Conservation (phyloP, 768 basidiomycete species). For the Solioccasus polychromus region DNA sequence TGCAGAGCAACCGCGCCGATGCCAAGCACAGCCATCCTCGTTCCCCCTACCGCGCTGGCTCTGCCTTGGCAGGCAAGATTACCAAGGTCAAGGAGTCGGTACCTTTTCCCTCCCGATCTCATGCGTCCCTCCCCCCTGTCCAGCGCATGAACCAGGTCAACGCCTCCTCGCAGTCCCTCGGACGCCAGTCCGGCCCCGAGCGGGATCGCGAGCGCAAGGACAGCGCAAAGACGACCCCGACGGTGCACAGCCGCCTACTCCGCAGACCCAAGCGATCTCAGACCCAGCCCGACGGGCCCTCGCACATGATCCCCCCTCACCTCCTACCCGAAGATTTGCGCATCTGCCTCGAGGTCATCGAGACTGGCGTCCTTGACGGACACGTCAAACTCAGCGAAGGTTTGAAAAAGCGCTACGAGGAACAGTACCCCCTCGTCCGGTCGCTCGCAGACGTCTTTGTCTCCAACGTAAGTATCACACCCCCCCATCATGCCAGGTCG, state of each 20-base stretch:
- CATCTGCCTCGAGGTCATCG: constrained; percentile 81
- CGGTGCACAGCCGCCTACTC: constrained; percentile 46
- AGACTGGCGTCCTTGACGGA: constrained; percentile 83
- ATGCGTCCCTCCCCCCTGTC: constrained; percentile 71
- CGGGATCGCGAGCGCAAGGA: constrained; percentile 51
- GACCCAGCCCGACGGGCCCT: constrained; percentile 44
- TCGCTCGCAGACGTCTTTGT: constrained; percentile 96
- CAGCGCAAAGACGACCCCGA: constrained; percentile 35
- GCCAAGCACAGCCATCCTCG: constrained; percentile 68
- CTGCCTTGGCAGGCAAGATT: constrained; percentile 40
- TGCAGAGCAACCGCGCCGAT: constrained; percentile 23
- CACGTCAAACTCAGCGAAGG: constrained; percentile 84
- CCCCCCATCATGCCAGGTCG: constrained; percentile 5
- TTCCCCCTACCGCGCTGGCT: constrained; percentile 66
- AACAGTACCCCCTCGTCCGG: constrained; percentile 92
- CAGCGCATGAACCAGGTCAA: constrained; percentile 48
- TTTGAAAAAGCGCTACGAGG: constrained; percentile 87
- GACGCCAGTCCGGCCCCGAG: constrained; percentile 57
- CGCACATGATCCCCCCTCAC: constrained; percentile 62
- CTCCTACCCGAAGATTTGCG: constrained; percentile 86
- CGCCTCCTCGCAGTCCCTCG: constrained; percentile 72
- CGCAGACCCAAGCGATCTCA: constrained; percentile 70
- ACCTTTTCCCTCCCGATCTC: constrained; percentile 78
- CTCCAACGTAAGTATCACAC: constrained; percentile 73
- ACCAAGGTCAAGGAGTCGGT: constrained; percentile 46